Evolutionary conservation across 192 early-diverging fungal species (phyloP).

Genomic region (Coemansia sp.): DNA sequence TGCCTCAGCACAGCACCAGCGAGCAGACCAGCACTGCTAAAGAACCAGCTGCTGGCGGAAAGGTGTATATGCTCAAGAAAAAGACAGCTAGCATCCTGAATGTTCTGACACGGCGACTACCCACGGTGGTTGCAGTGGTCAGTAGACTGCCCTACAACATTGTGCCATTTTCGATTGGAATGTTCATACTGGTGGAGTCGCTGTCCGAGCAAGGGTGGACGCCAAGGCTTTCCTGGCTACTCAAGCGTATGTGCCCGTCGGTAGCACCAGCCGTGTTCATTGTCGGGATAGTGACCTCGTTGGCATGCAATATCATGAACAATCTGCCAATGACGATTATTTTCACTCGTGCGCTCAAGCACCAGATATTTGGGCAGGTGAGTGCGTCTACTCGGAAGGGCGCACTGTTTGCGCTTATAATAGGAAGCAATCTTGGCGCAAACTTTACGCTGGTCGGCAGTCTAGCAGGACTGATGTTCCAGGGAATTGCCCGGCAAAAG

Average conservation of each 20-base stretch:
- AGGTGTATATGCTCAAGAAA: background rate
- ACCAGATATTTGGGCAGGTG: constrained; percentile 59
- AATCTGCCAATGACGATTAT: constrained; percentile 88
- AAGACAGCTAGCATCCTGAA: background rate
- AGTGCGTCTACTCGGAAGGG: constrained; percentile 51
- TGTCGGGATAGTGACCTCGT: constrained; percentile 61
- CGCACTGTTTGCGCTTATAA: constrained; percentile 69
- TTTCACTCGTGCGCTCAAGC: constrained; percentile 69
- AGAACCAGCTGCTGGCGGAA: background rate
- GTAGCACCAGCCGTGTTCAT: constrained; percentile 62
- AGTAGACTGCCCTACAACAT: constrained; percentile 75
- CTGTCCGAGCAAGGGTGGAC: constrained; percentile 71
- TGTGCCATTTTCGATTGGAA: constrained; percentile 77
- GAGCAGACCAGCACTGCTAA: constrained; percentile 5
- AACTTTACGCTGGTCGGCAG: constrained; percentile 73
- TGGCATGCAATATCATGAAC: constrained; percentile 77
- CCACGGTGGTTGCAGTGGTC: constrained; percentile 56
- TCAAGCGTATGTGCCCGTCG: constrained; percentile 57
- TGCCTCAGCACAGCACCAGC: background rate
- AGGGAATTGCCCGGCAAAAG: constrained; percentile 30
- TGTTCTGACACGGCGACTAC: constrained; percentile 33
- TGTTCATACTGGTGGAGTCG: constrained; percentile 85
- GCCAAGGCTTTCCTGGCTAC: constrained; percentile 61
- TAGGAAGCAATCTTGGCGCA: constrained; percentile 83
- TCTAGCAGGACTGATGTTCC: constrained; percentile 69